Conservation (phyloP, 2,329 filamentous ascomycete genomes). For the Claviceps quebecensis region DNA sequence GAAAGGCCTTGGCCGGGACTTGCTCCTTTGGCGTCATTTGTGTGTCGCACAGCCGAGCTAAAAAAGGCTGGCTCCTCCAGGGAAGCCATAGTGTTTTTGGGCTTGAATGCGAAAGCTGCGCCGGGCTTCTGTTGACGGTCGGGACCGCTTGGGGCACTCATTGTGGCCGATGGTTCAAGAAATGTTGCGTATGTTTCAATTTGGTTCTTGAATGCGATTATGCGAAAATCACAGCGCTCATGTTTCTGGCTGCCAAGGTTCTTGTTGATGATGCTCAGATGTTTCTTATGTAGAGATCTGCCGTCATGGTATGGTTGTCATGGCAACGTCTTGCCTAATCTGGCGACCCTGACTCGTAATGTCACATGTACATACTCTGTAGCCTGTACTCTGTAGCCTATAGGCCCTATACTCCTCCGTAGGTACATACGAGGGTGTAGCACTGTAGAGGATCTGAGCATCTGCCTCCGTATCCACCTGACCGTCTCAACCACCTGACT, state of each 20-base stretch:
- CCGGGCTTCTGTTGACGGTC: slow-evolving; percentile 15
- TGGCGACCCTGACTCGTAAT: too few relatives aligned
- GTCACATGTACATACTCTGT: too few relatives aligned
- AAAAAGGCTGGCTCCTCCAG: slow-evolving; percentile 11
- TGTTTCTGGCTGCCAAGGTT: slow-evolving; percentile 7
- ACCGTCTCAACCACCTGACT: too few relatives aligned
- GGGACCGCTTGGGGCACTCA: slow-evolving; percentile 9
- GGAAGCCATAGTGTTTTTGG: slow-evolving; percentile 16
- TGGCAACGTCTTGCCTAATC: slow-evolving; percentile 11
- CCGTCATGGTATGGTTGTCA: slow-evolving; percentile 17
- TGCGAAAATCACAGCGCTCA: slow-evolving; percentile 3
- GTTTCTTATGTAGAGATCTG: background rate
- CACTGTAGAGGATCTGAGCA: too few relatives aligned
- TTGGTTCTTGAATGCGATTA: slow-evolving; percentile 1
- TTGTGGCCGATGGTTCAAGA: background rate
- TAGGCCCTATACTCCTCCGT: too few relatives aligned
- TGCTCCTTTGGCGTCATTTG: background rate
- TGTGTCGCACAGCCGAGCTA: slow-evolving; percentile 3
- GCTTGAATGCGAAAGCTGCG: slow-evolving; percentile 18
- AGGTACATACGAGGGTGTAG: too few relatives aligned
- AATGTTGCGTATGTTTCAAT: slow-evolving; percentile 5
- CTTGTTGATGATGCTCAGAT: slow-evolving; percentile 1
- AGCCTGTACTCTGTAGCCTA: too few relatives aligned
- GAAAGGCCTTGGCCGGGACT: background rate
- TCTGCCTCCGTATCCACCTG: too few relatives aligned